Evolutionary conservation across 331 rosid species (phyloP).

Genomic region (Phaseolus coccineus): DNA sequence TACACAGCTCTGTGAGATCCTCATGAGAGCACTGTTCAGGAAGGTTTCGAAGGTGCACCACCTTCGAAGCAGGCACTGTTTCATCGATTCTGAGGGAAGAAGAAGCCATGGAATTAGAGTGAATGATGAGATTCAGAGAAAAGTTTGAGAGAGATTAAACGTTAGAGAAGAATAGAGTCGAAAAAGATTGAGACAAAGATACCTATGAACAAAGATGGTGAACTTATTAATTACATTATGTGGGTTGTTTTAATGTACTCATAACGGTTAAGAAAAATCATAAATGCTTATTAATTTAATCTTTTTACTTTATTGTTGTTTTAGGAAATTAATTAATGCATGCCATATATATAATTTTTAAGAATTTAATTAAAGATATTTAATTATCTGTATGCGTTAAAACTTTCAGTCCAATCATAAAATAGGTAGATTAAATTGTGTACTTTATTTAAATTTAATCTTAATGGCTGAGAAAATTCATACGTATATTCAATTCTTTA

Average conservation of each 20-base stretch:
- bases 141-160: not conserved
- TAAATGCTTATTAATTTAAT: not conserved
- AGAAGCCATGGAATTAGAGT: not conserved
- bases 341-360: not conserved
- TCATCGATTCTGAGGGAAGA: not conserved
- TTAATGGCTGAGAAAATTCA: too few relatives aligned
- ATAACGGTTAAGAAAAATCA: not conserved
- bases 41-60: conserved; percentile 81
- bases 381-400: too few relatives aligned
- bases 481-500: too few relatives aligned
- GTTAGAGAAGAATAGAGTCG: not conserved
- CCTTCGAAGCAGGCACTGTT: conserved; percentile 54
- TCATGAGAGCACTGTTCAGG: conserved; percentile 80
- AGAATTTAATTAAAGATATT: not conserved
- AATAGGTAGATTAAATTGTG: too few relatives aligned
- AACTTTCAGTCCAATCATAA: too few relatives aligned
- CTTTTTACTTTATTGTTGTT: not conserved
- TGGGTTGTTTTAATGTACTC: not conserved
- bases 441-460: too few relatives aligned
- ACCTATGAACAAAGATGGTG: not conserved
- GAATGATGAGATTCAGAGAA: not conserved
- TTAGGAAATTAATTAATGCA: not conserved
- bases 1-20: conserved; percentile 72
- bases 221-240: not conserved
- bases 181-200: not conserved